Evolutionary conservation across 2,329 filamentous ascomycete genomes (phyloP).

Genomic region (Paracamarosporium sp.): DNA sequence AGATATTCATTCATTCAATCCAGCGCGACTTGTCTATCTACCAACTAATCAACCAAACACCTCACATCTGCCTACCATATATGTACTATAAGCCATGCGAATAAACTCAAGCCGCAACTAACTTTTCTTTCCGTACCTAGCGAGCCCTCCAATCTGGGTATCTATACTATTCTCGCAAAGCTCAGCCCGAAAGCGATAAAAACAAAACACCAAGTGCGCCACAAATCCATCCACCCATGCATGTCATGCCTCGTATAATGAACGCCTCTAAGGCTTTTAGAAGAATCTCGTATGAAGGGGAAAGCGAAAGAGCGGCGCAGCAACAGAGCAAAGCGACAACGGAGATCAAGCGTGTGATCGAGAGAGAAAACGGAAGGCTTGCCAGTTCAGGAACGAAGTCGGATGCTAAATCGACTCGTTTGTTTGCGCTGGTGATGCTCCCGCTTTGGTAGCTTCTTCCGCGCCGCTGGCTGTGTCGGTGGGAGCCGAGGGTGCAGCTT

Average conservation of each 20-base stretch:
- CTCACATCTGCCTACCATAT: background rate
- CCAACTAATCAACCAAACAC: too few species aligned
- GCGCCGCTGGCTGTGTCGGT: slow-evolving; percentile 14
- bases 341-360: too few species aligned
- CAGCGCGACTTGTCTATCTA: background rate
- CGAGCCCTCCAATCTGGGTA: background rate
- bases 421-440: slow-evolving; percentile 2
- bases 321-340: background rate
- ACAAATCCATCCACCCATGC: too few species aligned
- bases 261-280: background rate
- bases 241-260: background rate
- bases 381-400: background rate
- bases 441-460: slow-evolving; percentile 15
- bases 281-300: too few species aligned
- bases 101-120: background rate
- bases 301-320: background rate
- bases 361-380: background rate
- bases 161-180: slow-evolving; percentile 1
- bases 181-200: background rate
- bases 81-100: background rate
- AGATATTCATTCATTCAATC: too few species aligned
- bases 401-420: background rate
- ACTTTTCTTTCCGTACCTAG: background rate
- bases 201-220: too few species aligned
- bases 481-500: slow-evolving; percentile 13